Conservation (phyloP, 768 basidiomycete genomes). For the Amanita jacksonii region DNA sequence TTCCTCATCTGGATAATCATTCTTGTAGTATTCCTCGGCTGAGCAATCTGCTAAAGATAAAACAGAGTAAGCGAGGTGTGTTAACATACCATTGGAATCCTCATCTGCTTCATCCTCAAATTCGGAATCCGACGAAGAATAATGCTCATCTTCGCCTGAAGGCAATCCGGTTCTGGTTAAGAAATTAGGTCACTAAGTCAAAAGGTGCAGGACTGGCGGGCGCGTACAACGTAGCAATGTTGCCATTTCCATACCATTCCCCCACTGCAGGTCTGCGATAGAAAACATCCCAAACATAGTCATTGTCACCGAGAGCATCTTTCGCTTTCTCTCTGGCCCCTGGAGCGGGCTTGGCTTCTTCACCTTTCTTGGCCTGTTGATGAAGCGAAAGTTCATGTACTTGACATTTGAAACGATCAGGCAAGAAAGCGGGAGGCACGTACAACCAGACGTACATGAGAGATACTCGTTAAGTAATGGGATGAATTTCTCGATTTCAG, state of each 20-base stretch:
- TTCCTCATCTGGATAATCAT: slow-evolving; percentile 80
- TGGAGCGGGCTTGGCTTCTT: slow-evolving; percentile 10
- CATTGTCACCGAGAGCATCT: slow-evolving; percentile 22
- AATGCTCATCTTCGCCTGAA: slow-evolving; percentile 43
- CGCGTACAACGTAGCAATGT: slow-evolving; percentile 57
- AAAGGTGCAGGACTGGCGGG: no score
- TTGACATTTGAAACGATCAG: no score
- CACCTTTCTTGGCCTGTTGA: slow-evolving; percentile 2
- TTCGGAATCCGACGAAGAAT: slow-evolving; percentile 56
- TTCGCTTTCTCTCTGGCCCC: slow-evolving; percentile 1
- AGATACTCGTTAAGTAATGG: slow-evolving; percentile 73
- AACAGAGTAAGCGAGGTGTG: background rate
- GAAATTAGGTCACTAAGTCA: background rate
- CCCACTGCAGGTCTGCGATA: slow-evolving; percentile 57
- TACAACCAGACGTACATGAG: slow-evolving; percentile 32
- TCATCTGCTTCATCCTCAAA: slow-evolving; percentile 72
- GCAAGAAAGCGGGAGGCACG: slow-evolving; percentile 7
- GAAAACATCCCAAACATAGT: slow-evolving; percentile 83
- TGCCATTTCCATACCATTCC: slow-evolving; percentile 44
- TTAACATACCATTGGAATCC: slow-evolving; percentile 62
- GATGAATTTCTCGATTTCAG: slow-evolving; percentile 69
- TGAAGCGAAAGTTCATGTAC: slow-evolving; percentile 17
- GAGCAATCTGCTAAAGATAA: slow-evolving; percentile 6
- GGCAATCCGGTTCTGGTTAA: slow-evolving; percentile 54
- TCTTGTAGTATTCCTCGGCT: slow-evolving; percentile 82